These are phyloP conservation scores for Pholiota molesta DNA, from an alignment of 768 basidiomycete genomes.

Conservation along the genomic window DNA sequence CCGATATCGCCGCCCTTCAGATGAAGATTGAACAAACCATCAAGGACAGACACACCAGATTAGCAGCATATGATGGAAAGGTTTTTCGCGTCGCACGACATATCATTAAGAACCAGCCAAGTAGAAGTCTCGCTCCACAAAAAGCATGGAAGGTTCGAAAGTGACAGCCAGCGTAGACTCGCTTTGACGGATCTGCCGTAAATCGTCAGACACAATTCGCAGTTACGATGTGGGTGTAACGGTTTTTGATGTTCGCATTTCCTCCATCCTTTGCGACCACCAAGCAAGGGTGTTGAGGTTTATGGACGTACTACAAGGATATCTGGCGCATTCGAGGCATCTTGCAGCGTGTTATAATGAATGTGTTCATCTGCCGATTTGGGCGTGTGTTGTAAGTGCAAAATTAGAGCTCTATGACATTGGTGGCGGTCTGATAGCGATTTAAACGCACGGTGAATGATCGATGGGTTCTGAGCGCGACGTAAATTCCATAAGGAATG, in stretches of 20 bases:
- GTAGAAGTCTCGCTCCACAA: not conserved
- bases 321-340: not conserved
- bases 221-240: too few species aligned
- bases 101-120: not conserved
- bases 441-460: not conserved
- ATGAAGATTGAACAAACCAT: not conserved
- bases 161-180: not conserved
- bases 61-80: not conserved
- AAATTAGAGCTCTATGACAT: not conserved
- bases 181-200: not conserved
- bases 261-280: too few species aligned
- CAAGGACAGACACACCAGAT: not conserved
- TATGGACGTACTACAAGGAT: not conserved
- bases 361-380: not conserved
- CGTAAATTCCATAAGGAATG: not conserved
- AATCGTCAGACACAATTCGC: not conserved
- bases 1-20: conserved; percentile 1
- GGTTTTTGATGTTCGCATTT: too few species aligned
- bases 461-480: not conserved
- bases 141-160: not conserved
- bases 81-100: not conserved
- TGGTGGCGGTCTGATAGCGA: not conserved
- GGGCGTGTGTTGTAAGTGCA: not conserved
- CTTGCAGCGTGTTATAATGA: not conserved
- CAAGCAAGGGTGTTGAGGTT: not conserved